phyloP scores from a whole-genome alignment of 768 basidiomycete species.

The Russula lepida region DNA sequence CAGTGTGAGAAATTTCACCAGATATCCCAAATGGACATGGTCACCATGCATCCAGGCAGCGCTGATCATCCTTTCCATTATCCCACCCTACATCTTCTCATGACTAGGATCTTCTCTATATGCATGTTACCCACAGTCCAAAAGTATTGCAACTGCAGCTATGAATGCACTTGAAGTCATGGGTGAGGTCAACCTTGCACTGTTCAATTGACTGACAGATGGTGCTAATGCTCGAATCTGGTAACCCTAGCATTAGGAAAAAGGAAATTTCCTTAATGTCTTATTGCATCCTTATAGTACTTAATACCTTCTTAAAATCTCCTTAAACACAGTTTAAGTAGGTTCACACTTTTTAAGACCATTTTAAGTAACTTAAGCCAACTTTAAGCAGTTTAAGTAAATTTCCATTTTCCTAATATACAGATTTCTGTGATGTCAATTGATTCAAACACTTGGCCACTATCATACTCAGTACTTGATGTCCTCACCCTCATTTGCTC shows the following conservation, averaged over 20 bases:
- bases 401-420: no score
- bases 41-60: slow-evolving; percentile 38
- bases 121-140: slow-evolving; percentile 30
- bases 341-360: no score
- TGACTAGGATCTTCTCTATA: slow-evolving; percentile 36
- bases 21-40: slow-evolving; percentile 36
- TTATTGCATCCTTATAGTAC: no score
- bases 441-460: slow-evolving; percentile 63
- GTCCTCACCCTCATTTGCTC: slow-evolving; percentile 53
- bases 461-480: slow-evolving; percentile 82
- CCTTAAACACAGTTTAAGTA: no score
- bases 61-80: slow-evolving; percentile 55
- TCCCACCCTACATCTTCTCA: slow-evolving; percentile 56
- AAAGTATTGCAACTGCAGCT: slow-evolving; percentile 29
- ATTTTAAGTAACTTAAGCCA: no score
- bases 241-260: no score
- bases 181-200: slow-evolving; percentile 66
- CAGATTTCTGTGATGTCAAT: slow-evolving; percentile 70
- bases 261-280: no score
- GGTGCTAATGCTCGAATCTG: not conserved
- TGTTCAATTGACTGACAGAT: slow-evolving; percentile 35
- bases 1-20: no score
- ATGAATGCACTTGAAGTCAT: slow-evolving; percentile 46
- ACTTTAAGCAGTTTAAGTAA: no score
- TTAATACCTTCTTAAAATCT: no score